Conservation (phyloP, 257 asterid species). For the Solanum tarapatanum region DNA sequence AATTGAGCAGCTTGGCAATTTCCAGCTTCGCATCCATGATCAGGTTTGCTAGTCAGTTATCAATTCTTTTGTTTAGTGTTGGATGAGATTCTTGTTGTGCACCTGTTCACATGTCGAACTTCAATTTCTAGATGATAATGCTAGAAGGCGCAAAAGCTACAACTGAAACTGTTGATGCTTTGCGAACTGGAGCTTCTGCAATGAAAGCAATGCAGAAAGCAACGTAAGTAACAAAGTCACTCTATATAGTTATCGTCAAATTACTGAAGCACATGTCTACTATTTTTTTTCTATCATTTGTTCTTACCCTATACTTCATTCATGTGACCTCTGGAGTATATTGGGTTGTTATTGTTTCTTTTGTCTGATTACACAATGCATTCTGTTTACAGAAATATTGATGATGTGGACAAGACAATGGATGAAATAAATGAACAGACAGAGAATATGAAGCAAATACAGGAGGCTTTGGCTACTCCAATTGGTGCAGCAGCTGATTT, state of each 20-base stretch:
- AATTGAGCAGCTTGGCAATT: slow-evolving; percentile 25
- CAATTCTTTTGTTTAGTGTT: not conserved
- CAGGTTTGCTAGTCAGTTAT: slow-evolving; percentile 10
- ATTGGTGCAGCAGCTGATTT: slow-evolving; percentile 23
- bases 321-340: not conserved
- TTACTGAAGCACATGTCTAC: not conserved
- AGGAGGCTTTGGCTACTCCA: slow-evolving; percentile 27
- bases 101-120: not conserved
- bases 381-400: slow-evolving; percentile 17
- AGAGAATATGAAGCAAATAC: slow-evolving; percentile 23
- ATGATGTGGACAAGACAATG: slow-evolving; percentile 33
- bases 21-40: slow-evolving; percentile 25
- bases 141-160: slow-evolving; percentile 51
- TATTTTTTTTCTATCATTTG: not conserved
- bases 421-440: slow-evolving; percentile 27
- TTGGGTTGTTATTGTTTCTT: not conserved
- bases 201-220: slow-evolving; percentile 52
- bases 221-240: slow-evolving; percentile 18
- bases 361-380: not conserved
- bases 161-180: slow-evolving; percentile 44
- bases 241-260: not conserved
- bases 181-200: slow-evolving; percentile 41
- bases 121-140: slow-evolving; percentile 31
- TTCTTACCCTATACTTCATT: not conserved
- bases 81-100: not conserved